Percentiles rank a stretch among this genome's conserved stretches.
Evolutionary conservation across 306 rosid genomes (phyloP).

Genomic region (Pterocarpus macrocarpus): DNA sequence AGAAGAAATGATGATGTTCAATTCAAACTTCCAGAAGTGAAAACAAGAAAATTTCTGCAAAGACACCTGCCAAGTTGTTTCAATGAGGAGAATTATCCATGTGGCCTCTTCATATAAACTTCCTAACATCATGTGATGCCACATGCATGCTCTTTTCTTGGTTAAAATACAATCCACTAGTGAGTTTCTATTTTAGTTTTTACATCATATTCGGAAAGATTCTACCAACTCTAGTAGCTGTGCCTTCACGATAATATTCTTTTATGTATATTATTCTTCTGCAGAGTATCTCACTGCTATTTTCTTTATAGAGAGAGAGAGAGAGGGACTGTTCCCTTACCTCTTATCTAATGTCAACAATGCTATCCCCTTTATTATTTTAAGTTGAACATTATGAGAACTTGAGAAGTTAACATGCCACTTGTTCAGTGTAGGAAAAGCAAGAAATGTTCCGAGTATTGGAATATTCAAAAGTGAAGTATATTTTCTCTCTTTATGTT

Average conservation of each 20-base stretch:
- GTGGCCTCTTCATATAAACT: conserved; percentile 49
- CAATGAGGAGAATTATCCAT: conserved; percentile 43
- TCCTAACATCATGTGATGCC: conserved; percentile 58
- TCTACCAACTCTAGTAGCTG: conserved; percentile 47
- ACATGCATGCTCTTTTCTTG: conserved; percentile 56
- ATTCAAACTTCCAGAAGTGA: conserved; percentile 40
- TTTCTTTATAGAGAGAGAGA: conserved; percentile 21
- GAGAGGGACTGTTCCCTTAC: neutral
- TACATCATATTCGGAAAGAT: conserved; percentile 34
- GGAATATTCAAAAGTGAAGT: conserved; percentile 6
- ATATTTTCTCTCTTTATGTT: conserved; percentile 14
- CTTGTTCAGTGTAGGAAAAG: neutral
- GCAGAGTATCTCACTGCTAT: conserved; percentile 46
- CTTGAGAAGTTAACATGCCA: conserved; percentile 34
- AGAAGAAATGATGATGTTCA: conserved; percentile 45
- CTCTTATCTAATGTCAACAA: conserved; percentile 19
- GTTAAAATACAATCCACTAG: conserved; percentile 46
- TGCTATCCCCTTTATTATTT: conserved; percentile 11
- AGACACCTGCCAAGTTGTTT: conserved; percentile 37
- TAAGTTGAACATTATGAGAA: conserved; percentile 2
- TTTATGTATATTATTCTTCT: conserved; percentile 32
- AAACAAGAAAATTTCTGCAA: conserved; percentile 14
- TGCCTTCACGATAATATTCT: conserved; percentile 34
- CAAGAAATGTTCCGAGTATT: conserved; percentile 29
- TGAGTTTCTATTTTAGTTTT: conserved; percentile 40